These are phyloP conservation scores for Echinochloa phyllopogon DNA, from an alignment of 176 grass and related monocot genomes.

Conservation along the genomic window DNA sequence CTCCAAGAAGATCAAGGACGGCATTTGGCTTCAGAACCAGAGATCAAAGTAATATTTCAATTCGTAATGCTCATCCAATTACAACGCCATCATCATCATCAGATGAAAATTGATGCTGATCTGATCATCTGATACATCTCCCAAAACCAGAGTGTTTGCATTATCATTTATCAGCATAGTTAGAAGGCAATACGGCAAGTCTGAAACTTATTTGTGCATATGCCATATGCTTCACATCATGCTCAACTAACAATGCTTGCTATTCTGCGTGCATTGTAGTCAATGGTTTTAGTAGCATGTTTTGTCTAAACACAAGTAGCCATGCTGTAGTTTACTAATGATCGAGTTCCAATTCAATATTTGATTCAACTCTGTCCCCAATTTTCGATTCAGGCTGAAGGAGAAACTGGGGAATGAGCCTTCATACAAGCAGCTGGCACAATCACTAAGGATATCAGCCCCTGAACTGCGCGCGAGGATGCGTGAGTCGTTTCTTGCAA, in stretches of 20 bases:
- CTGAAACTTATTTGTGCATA: neutral
- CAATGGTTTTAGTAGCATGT: neutral
- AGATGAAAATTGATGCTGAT: neutral
- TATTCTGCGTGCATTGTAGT: neutral
- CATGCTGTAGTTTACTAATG: neutral
- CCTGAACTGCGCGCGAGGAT: conserved; percentile 66
- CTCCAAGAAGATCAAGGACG: conserved; percentile 92
- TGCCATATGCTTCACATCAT: neutral
- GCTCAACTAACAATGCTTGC: neutral
- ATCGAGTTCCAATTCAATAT: neutral
- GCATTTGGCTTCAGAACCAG: conserved; percentile 72
- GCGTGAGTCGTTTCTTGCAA: conserved; percentile 76
- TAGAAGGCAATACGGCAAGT: neutral
- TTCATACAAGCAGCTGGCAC: conserved; percentile 70
- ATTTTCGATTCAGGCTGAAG: conserved; percentile 62
- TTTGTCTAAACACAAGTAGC: neutral
- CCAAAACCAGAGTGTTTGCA: neutral
- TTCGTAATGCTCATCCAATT: neutral
- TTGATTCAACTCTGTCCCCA: neutral
- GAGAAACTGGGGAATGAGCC: conserved; percentile 89
- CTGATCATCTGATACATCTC: neutral
- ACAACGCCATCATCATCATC: neutral
- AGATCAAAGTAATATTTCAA: conserved; percentile 62
- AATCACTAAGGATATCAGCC: conserved; percentile 62
- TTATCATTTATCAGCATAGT: neutral